phyloP scores from a whole-genome alignment of 495 filamentous ascomycete species.

The Jackrogersella multiformis region DNA sequence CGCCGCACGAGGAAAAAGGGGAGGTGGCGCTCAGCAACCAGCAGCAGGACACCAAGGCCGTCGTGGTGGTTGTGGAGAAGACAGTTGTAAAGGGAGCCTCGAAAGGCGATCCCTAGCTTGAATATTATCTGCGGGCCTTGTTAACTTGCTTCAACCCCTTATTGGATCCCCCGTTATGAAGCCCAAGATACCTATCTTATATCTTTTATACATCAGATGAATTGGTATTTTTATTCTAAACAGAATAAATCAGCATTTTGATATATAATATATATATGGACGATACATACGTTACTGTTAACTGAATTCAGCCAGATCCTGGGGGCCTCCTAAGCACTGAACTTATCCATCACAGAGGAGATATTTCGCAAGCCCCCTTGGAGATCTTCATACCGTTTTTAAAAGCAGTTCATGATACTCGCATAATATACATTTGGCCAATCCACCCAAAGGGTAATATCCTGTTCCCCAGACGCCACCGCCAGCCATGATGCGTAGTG shows the following conservation, averaged over 20 bases:
- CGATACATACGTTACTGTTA: no score
- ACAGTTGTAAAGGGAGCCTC: slow-evolving; percentile 30
- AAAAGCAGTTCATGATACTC: background rate
- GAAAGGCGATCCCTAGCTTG: background rate
- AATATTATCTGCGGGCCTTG: background rate
- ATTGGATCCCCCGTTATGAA: no score
- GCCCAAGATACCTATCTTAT: no score
- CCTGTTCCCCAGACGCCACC: slow-evolving; percentile 7
- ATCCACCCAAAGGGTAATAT: background rate
- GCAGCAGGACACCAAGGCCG: slow-evolving; percentile 37
- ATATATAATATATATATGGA: no score
- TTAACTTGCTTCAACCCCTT: background rate
- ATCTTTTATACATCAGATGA: no score
- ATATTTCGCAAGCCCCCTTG: background rate
- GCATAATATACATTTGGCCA: background rate
- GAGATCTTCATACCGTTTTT: background rate
- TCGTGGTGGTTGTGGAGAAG: slow-evolving; percentile 43
- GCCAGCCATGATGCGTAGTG: slow-evolving; percentile 17
- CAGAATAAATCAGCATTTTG: no score
- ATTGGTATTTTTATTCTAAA: no score
- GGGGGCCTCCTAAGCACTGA: no score
- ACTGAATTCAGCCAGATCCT: no score
- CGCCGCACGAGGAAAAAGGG: slow-evolving; percentile 17
- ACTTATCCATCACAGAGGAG: background rate
- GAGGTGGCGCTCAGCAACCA: slow-evolving; percentile 32